Conservation (phyloP, 2,329 filamentous ascomycete species). For the Macrophomina tecta region DNA sequence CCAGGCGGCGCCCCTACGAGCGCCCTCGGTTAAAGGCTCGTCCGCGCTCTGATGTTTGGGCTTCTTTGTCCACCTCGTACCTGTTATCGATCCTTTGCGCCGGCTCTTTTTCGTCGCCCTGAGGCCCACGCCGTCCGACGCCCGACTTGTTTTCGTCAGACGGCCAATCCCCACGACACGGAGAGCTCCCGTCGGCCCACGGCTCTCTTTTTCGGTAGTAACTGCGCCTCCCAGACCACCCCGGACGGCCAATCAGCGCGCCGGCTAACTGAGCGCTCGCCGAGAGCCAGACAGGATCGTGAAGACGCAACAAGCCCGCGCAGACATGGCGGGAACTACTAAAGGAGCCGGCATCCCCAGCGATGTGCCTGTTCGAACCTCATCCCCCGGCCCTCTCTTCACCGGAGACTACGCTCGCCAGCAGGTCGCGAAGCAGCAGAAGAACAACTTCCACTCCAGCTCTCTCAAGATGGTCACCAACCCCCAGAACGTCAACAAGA, state of each 20-base stretch:
- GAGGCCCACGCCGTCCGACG: constrained; percentile 22
- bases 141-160: constrained; percentile 25
- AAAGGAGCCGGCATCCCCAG: constrained; percentile 45
- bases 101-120: constrained; percentile 30
- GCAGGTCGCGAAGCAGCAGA: constrained; percentile 63
- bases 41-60: constrained; percentile 11
- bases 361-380: constrained; percentile 35
- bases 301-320: constrained; percentile 23
- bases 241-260: constrained; percentile 10
- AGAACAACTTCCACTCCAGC: constrained; percentile 64
- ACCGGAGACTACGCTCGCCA: constrained; percentile 62
- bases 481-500: constrained; percentile 78
- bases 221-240: constrained; percentile 26
- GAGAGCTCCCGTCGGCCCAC: constrained; percentile 23
- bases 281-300: constrained; percentile 27
- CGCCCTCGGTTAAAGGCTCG: constrained; percentile 20
- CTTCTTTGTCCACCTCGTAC: constrained; percentile 13
- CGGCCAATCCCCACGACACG: constrained; percentile 23
- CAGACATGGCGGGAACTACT: constrained; percentile 43
- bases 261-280: constrained; percentile 20
- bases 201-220: constrained; percentile 26
- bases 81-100: constrained; percentile 27
- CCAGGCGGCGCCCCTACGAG: neutral
- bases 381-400: constrained; percentile 55
- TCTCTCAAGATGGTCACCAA: constrained; percentile 48